Percentiles rank a stretch among this genome's conserved stretches.
These are phyloP conservation scores for Centrapalus pauciflorus DNA, from an alignment of 129 eudicot species.

Conservation along the genomic window DNA sequence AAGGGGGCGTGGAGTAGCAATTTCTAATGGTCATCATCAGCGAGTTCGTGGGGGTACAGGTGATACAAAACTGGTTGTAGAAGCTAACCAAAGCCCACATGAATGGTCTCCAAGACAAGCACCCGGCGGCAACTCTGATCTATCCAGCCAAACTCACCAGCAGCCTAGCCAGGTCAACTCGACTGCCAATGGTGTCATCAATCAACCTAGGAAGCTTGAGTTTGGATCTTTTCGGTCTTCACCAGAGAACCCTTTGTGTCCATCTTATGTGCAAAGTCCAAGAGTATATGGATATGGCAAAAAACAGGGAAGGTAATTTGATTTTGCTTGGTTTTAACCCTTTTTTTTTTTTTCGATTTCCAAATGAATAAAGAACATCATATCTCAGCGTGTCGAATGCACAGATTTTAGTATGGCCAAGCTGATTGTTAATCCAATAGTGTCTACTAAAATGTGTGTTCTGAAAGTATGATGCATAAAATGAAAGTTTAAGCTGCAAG, in stretches of 20 bases:
- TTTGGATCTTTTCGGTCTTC: slow-evolving; percentile 56
- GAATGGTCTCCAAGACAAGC: slow-evolving; percentile 32
- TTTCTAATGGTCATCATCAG: slow-evolving; percentile 15
- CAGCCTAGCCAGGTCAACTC: slow-evolving; percentile 13
- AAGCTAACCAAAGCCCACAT: slow-evolving; percentile 17
- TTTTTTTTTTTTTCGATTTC: not conserved
- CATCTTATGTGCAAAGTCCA: slow-evolving; percentile 1
- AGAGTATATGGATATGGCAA: not conserved
- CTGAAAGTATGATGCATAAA: too few species aligned
- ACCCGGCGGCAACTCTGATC: slow-evolving; percentile 19
- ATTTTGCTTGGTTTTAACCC: not conserved
- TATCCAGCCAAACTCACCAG: slow-evolving; percentile 9
- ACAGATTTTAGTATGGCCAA: too few species aligned
- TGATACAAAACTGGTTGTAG: slow-evolving; percentile 22
- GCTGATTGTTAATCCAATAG: too few species aligned
- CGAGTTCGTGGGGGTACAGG: slow-evolving; percentile 15
- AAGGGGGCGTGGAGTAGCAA: slow-evolving; percentile 23
- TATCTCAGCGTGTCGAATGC: too few species aligned
- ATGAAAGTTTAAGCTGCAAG: too few species aligned
- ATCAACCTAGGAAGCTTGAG: slow-evolving; percentile 34
- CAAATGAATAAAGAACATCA: too few species aligned
- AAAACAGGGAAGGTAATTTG: slow-evolving; percentile 40
- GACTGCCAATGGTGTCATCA: slow-evolving; percentile 10
- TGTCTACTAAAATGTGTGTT: too few species aligned
- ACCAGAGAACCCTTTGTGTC: slow-evolving; percentile 27